Conservation (phyloP, 805 yeast genomes). For the Yarrowia sp. region DNA sequence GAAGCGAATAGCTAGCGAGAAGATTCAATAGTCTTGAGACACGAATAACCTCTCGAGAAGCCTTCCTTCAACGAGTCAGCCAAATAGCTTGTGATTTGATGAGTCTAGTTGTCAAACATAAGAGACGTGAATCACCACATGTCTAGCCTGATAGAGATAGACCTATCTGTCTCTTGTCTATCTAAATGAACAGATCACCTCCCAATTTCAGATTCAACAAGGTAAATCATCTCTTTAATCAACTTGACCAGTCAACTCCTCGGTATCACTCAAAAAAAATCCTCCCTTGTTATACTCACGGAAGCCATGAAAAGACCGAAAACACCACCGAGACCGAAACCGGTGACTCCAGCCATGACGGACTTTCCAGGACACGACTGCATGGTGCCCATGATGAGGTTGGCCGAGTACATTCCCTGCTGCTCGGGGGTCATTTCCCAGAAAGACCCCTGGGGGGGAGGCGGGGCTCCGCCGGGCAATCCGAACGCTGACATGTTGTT, state of each 20-base stretch:
- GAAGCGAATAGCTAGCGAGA: no score
- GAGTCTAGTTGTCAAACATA: no score
- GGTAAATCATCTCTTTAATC: not conserved
- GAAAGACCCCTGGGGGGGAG: slow-evolving; percentile 49
- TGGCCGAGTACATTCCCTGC: slow-evolving; percentile 90
- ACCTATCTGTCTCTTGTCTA: no score
- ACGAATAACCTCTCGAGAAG: no score
- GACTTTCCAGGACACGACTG: slow-evolving; percentile 95
- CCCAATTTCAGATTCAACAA: not conserved
- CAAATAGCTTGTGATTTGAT: no score
- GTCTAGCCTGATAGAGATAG: no score
- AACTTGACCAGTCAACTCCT: not conserved
- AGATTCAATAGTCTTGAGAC: no score
- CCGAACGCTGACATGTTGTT: slow-evolving; percentile 37
- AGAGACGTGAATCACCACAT: no score
- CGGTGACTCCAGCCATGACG: slow-evolving; percentile 88
- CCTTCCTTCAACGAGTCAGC: no score
- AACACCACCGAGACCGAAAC: slow-evolving; percentile 93
- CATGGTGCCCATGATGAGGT: slow-evolving; percentile 81
- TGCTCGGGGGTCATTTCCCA: slow-evolving; percentile 87
- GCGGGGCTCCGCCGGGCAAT: slow-evolving; percentile 13
- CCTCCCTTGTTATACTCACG: slow-evolving; percentile 41
- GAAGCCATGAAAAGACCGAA: slow-evolving; percentile 88
- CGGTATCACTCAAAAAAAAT: not conserved
- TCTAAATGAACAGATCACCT: not conserved